phyloP scores from a whole-genome alignment of 1,139 yeast genomes.

The Taphrina communis region DNA sequence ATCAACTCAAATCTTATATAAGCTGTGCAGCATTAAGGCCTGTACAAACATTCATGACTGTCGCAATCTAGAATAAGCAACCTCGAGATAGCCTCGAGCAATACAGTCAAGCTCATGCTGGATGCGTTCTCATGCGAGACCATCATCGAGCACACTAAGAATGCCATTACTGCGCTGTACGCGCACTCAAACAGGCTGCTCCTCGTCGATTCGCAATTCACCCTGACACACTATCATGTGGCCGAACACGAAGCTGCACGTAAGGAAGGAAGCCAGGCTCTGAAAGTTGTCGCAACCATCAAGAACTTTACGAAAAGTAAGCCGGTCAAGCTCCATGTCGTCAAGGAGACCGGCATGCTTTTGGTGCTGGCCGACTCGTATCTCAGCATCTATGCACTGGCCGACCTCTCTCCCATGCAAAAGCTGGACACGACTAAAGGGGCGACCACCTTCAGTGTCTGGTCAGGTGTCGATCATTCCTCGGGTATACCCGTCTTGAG shows the following conservation, averaged over 20 bases:
- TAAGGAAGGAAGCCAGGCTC: not conserved
- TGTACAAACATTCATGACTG: too few relatives aligned
- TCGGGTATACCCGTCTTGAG: constrained; percentile 44
- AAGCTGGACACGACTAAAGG: constrained; percentile 53
- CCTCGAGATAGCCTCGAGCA: not conserved
- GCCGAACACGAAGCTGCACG: constrained; percentile 17
- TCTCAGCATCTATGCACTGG: constrained; percentile 52
- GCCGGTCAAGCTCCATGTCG: constrained; percentile 52
- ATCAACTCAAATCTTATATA: too few relatives aligned
- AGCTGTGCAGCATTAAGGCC: too few relatives aligned
- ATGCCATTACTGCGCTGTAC: constrained; percentile 11
- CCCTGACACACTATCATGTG: constrained; percentile 34
- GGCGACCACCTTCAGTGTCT: constrained; percentile 50
- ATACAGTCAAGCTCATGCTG: constrained; percentile 6
- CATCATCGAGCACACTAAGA: constrained; percentile 12
- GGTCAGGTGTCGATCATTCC: constrained; percentile 43
- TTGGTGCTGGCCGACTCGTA: constrained; percentile 51
- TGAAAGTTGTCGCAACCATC: constrained; percentile 40
- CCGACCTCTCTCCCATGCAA: constrained; percentile 50
- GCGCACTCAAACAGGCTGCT: constrained; percentile 34
- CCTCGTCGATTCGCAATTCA: constrained; percentile 27
- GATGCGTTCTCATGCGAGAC: constrained; percentile 35
- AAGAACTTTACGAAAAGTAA: constrained; percentile 46
- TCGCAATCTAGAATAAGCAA: too few relatives aligned
- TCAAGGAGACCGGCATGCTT: constrained; percentile 52